A percentile compares a stretch with the other conserved stretches of the same genome.
Evolutionary conservation across 179 eudicot genomes (phyloP).

Genomic region (Corrigiola litoralis): DNA sequence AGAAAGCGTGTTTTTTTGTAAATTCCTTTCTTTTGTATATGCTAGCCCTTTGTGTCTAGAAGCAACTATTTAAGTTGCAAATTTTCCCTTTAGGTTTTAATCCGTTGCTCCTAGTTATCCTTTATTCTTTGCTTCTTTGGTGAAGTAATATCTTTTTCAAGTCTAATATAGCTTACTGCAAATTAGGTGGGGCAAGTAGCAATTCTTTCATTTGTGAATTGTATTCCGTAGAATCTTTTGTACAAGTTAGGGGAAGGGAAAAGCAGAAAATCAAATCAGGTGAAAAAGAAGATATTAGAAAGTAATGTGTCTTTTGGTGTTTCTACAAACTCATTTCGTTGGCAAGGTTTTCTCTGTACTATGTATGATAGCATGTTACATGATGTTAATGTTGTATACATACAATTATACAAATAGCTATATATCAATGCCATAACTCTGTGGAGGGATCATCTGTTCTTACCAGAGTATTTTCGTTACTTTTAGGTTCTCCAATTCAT

Average conservation of each 20-base stretch:
- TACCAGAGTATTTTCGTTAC: too few species aligned
- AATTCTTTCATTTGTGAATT: slow-evolving; percentile 24
- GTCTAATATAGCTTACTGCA: too few species aligned
- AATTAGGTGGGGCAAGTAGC: too few species aligned
- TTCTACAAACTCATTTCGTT: neutral
- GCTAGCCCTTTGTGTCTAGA: slow-evolving; percentile 3
- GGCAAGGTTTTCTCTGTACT: neutral
- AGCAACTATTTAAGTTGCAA: slow-evolving; percentile 10
- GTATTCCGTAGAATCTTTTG: neutral
- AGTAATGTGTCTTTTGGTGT: neutral
- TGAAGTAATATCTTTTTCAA: too few species aligned
- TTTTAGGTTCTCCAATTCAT: too few species aligned
- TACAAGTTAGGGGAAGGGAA: neutral
- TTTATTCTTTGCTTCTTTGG: too few species aligned
- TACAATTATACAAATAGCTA: too few species aligned
- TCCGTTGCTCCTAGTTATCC: too few species aligned
- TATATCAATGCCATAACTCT: too few species aligned
- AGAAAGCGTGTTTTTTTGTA: slow-evolving; percentile 26
- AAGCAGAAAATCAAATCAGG: neutral
- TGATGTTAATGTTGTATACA: neutral
- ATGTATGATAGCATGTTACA: neutral
- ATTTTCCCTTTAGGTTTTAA: too few species aligned
- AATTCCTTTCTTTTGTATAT: slow-evolving; percentile 22
- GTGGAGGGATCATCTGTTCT: too few species aligned
- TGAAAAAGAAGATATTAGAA: too few species aligned